Conservation (phyloP, 1,139 yeast genomes). For the Candida glucosophila region DNA sequence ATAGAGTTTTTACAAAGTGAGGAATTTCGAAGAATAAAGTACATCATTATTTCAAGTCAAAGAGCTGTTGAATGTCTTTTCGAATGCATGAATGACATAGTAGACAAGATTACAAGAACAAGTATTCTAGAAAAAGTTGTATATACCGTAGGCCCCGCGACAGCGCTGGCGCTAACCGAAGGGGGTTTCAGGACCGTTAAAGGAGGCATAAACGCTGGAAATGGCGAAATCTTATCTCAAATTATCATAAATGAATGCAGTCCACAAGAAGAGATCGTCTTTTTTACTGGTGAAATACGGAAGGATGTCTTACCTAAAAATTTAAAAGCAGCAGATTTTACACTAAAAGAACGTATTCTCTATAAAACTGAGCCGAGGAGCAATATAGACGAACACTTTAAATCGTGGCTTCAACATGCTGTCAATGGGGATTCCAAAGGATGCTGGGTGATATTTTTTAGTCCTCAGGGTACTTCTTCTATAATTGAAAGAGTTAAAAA, state of each 20-base stretch:
- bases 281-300: conserved; percentile 81
- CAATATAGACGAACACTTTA: conserved; percentile 37
- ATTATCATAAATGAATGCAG: conserved; percentile 41
- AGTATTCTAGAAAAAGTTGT: conserved; percentile 41
- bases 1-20: conserved; percentile 30
- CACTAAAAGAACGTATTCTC: conserved; percentile 56
- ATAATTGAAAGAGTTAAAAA: too few relatives aligned
- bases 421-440: conserved; percentile 8
- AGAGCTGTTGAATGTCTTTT: conserved; percentile 79
- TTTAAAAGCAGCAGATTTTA: conserved; percentile 36
- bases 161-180: conserved; percentile 47
- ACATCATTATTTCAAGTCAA: conserved; percentile 77
- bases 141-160: conserved; percentile 92
- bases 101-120: conserved; percentile 9
- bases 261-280: conserved; percentile 34
- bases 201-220: conserved; percentile 77
- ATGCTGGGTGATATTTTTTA: conserved; percentile 83
- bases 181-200: conserved; percentile 61
- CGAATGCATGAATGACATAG: conserved; percentile 27
- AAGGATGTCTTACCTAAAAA: conserved; percentile 72
- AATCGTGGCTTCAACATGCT: conserved; percentile 1
- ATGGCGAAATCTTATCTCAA: conserved; percentile 64
- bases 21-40: conserved; percentile 29
- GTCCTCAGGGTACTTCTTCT: conserved; percentile 72
- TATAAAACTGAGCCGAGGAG: conserved; percentile 54